Conservation (phyloP, 352 stramenopile species). For the Phytopythium litorale region DNA sequence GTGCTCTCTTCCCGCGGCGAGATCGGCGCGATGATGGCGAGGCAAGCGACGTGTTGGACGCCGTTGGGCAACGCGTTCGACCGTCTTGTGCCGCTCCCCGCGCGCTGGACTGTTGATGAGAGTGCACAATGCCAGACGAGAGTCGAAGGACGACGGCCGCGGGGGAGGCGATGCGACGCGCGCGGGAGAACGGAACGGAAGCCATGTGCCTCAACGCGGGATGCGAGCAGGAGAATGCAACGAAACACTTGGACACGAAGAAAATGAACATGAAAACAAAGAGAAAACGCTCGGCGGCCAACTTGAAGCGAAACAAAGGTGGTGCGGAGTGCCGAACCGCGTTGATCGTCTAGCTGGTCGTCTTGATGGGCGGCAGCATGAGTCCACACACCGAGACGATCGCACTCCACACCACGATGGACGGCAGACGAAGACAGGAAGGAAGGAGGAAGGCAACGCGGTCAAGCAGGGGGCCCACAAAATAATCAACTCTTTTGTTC, state of each 20-base stretch:
- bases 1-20: neutral
- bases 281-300: slow-evolving; percentile 4
- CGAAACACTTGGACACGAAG: neutral
- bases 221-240: neutral
- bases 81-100: neutral
- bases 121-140: neutral
- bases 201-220: neutral
- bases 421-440: neutral
- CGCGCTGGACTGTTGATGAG: neutral
- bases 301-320: no score
- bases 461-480: slow-evolving; percentile 32
- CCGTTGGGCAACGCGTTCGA: neutral
- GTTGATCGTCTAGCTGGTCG: no score
- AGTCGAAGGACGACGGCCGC: neutral
- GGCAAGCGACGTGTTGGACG: neutral
- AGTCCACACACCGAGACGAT: neutral
- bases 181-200: neutral
- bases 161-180: neutral
- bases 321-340: no score
- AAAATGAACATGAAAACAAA: slow-evolving; percentile 6
- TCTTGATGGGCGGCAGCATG: no score
- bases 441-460: neutral
- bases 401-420: neutral
- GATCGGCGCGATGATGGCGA: neutral
- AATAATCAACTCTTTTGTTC: slow-evolving; percentile 66